Evolutionary conservation across 2,329 filamentous ascomycete species (phyloP).

Genomic region (Colletotrichum plurivorum): DNA sequence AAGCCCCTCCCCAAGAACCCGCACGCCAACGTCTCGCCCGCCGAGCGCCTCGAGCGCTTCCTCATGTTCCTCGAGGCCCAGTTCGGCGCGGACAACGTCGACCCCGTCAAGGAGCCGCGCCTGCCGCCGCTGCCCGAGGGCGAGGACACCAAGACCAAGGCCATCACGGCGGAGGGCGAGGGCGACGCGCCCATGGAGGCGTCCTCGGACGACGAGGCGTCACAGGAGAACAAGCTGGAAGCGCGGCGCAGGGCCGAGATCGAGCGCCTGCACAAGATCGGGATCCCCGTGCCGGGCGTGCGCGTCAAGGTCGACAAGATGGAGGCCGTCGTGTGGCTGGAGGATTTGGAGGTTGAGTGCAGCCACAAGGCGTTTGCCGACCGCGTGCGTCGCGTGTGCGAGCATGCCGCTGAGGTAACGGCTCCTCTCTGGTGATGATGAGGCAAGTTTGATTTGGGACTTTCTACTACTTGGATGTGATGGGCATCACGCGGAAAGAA

Average conservation of each 20-base stretch:
- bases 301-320: conserved; percentile 91
- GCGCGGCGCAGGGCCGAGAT: conserved; percentile 77
- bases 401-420: conserved; percentile 89
- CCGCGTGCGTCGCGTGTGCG: conserved; percentile 89
- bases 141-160: conserved; percentile 42
- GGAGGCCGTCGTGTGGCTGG: conserved; percentile 90
- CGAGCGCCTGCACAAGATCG: conserved; percentile 83
- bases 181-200: conserved; percentile 41
- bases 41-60: conserved; percentile 86
- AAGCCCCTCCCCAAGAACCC: conserved; percentile 71
- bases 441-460: background rate
- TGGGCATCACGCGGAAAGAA: background rate
- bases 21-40: conserved; percentile 78
- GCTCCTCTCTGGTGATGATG: conserved; percentile 77
- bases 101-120: conserved; percentile 79
- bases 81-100: conserved; percentile 87
- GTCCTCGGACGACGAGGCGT: conserved; percentile 46
- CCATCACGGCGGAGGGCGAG: conserved; percentile 47
- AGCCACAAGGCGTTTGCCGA: conserved; percentile 83
- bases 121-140: conserved; percentile 54
- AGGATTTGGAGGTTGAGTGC: conserved; percentile 92
- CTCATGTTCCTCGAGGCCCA: conserved; percentile 98
- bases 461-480: background rate
- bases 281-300: conserved; percentile 92
- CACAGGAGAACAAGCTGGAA: conserved; percentile 58